phyloP scores from a whole-genome alignment of 495 filamentous ascomycete genomes.

The Oleoguttula mirabilis region DNA sequence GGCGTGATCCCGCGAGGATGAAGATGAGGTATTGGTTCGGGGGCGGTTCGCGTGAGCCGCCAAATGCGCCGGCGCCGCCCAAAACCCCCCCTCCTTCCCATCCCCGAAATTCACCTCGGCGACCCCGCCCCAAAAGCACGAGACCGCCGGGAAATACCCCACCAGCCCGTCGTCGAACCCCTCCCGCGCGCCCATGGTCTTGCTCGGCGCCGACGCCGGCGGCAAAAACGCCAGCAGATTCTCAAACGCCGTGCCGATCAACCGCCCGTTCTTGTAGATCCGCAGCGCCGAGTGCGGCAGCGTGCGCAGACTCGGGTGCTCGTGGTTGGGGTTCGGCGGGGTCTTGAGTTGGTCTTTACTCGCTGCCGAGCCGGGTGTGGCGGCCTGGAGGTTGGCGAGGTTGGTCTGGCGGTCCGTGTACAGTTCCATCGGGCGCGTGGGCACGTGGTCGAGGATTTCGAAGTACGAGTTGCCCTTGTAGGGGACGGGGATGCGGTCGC shows the following conservation, averaged over 20 bases:
- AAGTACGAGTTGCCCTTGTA: constrained; percentile 90
- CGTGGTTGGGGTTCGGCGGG: constrained; percentile 55
- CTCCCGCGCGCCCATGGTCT: constrained; percentile 62
- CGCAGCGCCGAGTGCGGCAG: constrained; percentile 76
- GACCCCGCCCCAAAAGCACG: constrained; percentile 80
- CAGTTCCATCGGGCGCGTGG: constrained; percentile 80
- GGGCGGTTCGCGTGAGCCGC: not conserved
- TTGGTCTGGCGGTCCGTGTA: constrained; percentile 62
- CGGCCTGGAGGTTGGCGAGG: constrained; percentile 29
- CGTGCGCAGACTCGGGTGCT: constrained; percentile 60
- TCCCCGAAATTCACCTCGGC: constrained; percentile 80
- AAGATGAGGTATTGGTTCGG: not conserved
- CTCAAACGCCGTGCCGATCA: constrained; percentile 78
- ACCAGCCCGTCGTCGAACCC: constrained; percentile 84
- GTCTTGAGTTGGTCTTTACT: constrained; percentile 38
- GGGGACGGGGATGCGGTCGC: constrained; percentile 85
- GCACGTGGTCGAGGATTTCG: constrained; percentile 84
- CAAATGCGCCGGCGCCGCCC: constrained; percentile 60
- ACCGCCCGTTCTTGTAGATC: constrained; percentile 80
- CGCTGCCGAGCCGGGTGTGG: constrained; percentile 31
- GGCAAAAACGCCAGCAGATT: constrained; percentile 86
- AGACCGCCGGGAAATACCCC: constrained; percentile 90
- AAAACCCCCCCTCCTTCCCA: constrained; percentile 63
- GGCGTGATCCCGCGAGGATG: constrained; percentile 11
- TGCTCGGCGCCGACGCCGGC: constrained; percentile 69